phyloP scores from a whole-genome alignment of 1,284 basidiomycete genomes.

The Ustilago xerochloae region DNA sequence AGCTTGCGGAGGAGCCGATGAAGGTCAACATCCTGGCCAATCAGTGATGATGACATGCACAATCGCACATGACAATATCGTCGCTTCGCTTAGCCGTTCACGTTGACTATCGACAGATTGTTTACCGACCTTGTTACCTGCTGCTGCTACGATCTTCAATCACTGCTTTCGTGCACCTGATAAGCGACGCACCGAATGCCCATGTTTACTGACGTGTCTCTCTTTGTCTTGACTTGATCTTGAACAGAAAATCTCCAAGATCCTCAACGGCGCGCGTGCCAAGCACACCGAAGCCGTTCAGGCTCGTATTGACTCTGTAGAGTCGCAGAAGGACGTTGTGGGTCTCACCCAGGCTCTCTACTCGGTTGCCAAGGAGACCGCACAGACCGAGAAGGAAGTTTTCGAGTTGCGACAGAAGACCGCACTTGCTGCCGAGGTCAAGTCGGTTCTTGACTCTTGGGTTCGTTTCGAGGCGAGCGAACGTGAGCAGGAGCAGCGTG shows the following conservation, averaged over 20 bases:
- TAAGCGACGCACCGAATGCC: no score
- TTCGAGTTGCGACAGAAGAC: slow-evolving; percentile 92
- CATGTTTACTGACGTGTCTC: background rate
- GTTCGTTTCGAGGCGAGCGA: slow-evolving; percentile 95
- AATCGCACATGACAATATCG: no score
- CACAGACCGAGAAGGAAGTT: slow-evolving; percentile 86
- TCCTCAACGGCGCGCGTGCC: slow-evolving; percentile 84
- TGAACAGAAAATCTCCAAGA: slow-evolving; percentile 76
- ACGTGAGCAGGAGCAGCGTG: slow-evolving; percentile 94
- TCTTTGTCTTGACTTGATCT: background rate
- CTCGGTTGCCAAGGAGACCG: slow-evolving; percentile 94
- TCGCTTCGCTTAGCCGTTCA: no score
- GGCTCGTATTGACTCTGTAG: slow-evolving; percentile 89
- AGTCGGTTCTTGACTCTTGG: slow-evolving; percentile 96
- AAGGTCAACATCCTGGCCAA: no score
- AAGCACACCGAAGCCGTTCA: slow-evolving; percentile 94
- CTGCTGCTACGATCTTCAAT: background rate
- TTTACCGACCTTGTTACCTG: no score
- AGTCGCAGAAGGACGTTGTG: slow-evolving; percentile 93
- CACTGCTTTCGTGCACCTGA: background rate
- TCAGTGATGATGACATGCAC: no score
- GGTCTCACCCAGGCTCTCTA: slow-evolving; percentile 90
- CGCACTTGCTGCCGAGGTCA: slow-evolving; percentile 86
- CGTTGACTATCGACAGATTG: no score
- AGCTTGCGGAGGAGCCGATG: no score